Evolutionary conservation across 1,284 basidiomycete species (phyloP), one percentile per base, ranked within the genome.

Genomic region (Ceratobasidium papillatum): DNA sequence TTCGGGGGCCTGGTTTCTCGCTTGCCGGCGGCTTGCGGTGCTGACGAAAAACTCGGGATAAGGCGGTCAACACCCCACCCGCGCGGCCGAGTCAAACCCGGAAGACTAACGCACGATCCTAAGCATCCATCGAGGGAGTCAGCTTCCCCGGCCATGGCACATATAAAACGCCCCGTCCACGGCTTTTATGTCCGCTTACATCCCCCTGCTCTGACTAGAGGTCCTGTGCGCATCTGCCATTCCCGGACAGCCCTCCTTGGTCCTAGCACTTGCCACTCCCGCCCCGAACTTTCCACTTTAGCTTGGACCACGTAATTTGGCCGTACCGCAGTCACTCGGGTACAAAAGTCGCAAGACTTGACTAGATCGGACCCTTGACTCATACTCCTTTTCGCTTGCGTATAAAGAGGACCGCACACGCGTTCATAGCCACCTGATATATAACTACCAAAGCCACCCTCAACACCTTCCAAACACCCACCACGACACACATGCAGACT

Each of bases 11-110:
- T 8, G 4, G 49, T 27, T n/a, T 52, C 19, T 52, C 19, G 14
- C 45, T n/a, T 59, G 19, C 65, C 66, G 66, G 66, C 54, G 36
- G 66, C 32, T 38, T 27, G 52, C 66, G 66, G 51, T 30, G 52
- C 66, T 71, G 54, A 71, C 66, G 41, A 71, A 52, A 52, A 43
- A 30, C 58, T 45, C 65, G 66, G 52, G n/a, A 68, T 34, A 27
- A 34, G 49, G 14, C 36, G 32, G 25, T 47, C 34, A 32, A 34
- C 36, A 14, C 54, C 54, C 41, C 54, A 47, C 32, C 32, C 25
- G 30, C n/a, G 19, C 66, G 66, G 66, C 36, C 66, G 38, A 69
- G 65, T 58, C 34, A n/a, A 69, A 38, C 2, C 30, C 64, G 27
- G 45, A 30, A 12, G 3, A 27, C 32, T 9, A 61, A 61, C 32